These are phyloP conservation scores for Phytophthora pseudosyringae DNA, from an alignment of 352 stramenopile genomes.

Conservation along the genomic window DNA sequence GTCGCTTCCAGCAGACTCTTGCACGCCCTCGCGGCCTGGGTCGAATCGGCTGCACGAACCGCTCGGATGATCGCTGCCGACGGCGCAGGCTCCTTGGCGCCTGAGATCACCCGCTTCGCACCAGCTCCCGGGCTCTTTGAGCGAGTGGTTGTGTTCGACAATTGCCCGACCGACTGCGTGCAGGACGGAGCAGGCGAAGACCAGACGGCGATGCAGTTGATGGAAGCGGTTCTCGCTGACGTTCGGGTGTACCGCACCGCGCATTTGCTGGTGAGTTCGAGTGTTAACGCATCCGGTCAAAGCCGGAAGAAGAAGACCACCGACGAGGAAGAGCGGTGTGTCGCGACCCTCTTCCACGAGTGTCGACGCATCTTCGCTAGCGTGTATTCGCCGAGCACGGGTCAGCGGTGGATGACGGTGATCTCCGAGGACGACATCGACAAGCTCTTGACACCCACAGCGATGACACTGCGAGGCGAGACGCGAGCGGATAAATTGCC, in stretches of 20 bases:
- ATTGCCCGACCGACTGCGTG: slow-evolving; percentile 27
- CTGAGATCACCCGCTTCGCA: slow-evolving; percentile 54
- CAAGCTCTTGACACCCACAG: slow-evolving; percentile 67
- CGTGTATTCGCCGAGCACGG: slow-evolving; percentile 64
- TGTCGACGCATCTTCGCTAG: slow-evolving; percentile 72
- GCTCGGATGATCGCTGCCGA: slow-evolving; percentile 49
- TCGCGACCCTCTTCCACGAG: slow-evolving; percentile 79
- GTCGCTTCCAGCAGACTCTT: slow-evolving; percentile 41
- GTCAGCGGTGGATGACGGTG: slow-evolving; percentile 56
- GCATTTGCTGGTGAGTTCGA: slow-evolving; percentile 36
- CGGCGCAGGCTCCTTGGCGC: slow-evolving; percentile 46
- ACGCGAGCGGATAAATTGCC: slow-evolving; percentile 44
- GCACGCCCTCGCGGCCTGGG: slow-evolving; percentile 55
- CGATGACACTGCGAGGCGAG: slow-evolving; percentile 40
- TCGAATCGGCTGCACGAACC: slow-evolving; percentile 42
- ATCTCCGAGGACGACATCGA: slow-evolving; percentile 69
- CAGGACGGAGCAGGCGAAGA: slow-evolving; percentile 32
- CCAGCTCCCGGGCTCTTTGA: slow-evolving; percentile 71
- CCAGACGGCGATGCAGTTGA: slow-evolving; percentile 49
- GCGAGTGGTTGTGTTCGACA: slow-evolving; percentile 61
- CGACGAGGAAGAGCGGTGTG: slow-evolving; percentile 45
- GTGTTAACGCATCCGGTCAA: neutral
- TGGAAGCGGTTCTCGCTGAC: slow-evolving; percentile 68
- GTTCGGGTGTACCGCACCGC: slow-evolving; percentile 69
- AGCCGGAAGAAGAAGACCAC: slow-evolving; percentile 9